phyloP scores from a whole-genome alignment of 2,329 filamentous ascomycete species.

The Calonectria leucothoes region DNA sequence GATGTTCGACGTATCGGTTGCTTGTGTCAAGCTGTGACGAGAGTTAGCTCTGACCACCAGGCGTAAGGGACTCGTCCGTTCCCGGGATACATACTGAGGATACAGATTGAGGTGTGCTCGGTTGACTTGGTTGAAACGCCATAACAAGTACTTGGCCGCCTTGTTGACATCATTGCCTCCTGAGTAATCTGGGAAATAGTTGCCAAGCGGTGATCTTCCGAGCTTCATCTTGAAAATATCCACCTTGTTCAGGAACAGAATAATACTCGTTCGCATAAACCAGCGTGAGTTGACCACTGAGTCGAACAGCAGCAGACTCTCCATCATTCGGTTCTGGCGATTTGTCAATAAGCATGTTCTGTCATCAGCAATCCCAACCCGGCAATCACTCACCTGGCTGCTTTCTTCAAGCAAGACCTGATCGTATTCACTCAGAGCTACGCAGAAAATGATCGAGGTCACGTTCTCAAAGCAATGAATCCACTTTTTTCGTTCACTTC shows the following conservation, averaged over 20 bases:
- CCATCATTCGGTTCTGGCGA: slow-evolving; percentile 98
- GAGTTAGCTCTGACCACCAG: slow-evolving; percentile 28
- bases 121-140: slow-evolving; percentile 99
- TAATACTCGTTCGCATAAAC: slow-evolving; percentile 99
- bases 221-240: slow-evolving; percentile 98
- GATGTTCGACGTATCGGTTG: slow-evolving; percentile 98
- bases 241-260: slow-evolving; percentile 98
- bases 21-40: slow-evolving; percentile 85
- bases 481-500: slow-evolving; percentile 99
- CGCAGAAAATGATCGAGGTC: slow-evolving; percentile 99
- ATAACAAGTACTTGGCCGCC: slow-evolving; percentile 96
- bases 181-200: slow-evolving; percentile 98
- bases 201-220: slow-evolving; percentile 86
- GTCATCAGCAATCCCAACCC: neutral
- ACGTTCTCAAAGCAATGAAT: slow-evolving; percentile 99
- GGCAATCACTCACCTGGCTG: slow-evolving; percentile 77
- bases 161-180: slow-evolving; percentile 98
- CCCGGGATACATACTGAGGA: slow-evolving; percentile 80
- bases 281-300: slow-evolving; percentile 98
- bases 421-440: slow-evolving; percentile 97
- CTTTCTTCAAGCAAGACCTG: slow-evolving; percentile 97
- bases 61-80: neutral
- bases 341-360: slow-evolving; percentile 15
- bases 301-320: slow-evolving; percentile 94
- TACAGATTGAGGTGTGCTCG: slow-evolving; percentile 95